A percentile compares a stretch with the other conserved stretches of the same genome.
phyloP scores from a whole-genome alignment of 2,329 filamentous ascomycete genomes.

The Cylindrodendrum hubeiense region DNA sequence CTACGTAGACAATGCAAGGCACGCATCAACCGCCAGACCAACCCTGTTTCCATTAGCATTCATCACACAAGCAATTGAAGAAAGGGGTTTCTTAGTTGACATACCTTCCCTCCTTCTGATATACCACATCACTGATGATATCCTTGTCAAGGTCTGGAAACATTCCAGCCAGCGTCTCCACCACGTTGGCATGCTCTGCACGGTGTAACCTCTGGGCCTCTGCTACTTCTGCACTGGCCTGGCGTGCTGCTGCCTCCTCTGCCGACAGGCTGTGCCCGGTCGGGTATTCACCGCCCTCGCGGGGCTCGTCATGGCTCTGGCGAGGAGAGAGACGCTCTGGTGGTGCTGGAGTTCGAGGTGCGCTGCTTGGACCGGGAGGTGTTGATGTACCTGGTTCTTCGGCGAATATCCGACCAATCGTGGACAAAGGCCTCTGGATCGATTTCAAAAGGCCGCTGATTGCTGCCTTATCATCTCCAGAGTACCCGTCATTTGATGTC shows the following conservation, averaged over 20 bases:
- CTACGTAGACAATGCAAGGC: conserved; percentile 74
- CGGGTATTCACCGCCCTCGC: conserved; percentile 50
- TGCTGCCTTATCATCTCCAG: conserved; percentile 79
- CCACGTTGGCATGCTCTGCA: conserved; percentile 89
- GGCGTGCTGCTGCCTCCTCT: conserved; percentile 88
- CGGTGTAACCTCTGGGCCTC: conserved; percentile 86
- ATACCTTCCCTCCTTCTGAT: conserved; percentile 93
- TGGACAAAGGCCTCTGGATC: conserved; percentile 90
- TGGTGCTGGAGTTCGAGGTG: conserved; percentile 54
- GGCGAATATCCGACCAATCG: conserved; percentile 94
- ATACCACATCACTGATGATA: conserved; percentile 95
- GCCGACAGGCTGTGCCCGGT: conserved; percentile 69
- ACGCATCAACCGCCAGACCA: conserved; percentile 87
- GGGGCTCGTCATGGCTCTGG: conserved; percentile 46
- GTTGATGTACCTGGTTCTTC: conserved; percentile 65
- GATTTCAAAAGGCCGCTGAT: conserved; percentile 88
- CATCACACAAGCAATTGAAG: neutral
- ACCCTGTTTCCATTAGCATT: conserved; percentile 66
- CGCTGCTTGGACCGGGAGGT: conserved; percentile 44
- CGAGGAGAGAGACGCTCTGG: conserved; percentile 48
- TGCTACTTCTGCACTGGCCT: conserved; percentile 90
- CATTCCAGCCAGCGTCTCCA: conserved; percentile 95
- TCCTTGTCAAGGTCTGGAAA: conserved; percentile 96
- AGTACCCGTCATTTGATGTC: conserved; percentile 66
- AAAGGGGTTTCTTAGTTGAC: conserved; percentile 50